Percentiles rank a stretch among this genome's conserved stretches.
Conservation (phyloP, 345 rosid genomes). For the Conringia planisiliqua region DNA sequence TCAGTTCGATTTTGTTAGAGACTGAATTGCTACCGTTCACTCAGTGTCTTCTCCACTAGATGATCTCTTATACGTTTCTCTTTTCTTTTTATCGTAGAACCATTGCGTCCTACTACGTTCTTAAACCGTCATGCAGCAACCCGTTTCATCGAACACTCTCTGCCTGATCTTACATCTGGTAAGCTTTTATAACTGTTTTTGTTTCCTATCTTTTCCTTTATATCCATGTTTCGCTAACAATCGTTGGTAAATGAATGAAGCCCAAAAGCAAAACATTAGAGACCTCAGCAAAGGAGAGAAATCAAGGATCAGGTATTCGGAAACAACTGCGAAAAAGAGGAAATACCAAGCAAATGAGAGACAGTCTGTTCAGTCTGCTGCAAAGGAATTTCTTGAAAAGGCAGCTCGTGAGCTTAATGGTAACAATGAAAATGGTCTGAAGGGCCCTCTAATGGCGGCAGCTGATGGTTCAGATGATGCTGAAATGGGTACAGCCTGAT, state of each 20-base stretch:
- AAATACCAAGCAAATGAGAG: constrained; percentile 61
- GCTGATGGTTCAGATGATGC: constrained; percentile 46
- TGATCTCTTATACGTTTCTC: constrained; percentile 15
- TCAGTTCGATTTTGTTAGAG: background rate
- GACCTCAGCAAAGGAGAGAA: constrained; percentile 65
- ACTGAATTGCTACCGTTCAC: background rate
- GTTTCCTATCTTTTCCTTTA: background rate
- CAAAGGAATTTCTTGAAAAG: constrained; percentile 87
- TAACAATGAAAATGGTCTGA: constrained; percentile 46
- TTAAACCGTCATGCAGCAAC: constrained; percentile 83
- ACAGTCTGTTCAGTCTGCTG: constrained; percentile 61
- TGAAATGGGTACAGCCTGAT: constrained; percentile 24
- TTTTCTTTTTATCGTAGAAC: constrained; percentile 44
- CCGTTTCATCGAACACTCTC: constrained; percentile 85
- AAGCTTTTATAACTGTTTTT: constrained; percentile 21
- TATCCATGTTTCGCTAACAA: background rate
- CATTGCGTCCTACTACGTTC: constrained; percentile 64
- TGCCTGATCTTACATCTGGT: constrained; percentile 85
- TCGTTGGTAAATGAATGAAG: constrained; percentile 38
- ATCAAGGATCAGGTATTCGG: constrained; percentile 43
- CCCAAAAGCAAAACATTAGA: constrained; percentile 65
- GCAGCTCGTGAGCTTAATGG: constrained; percentile 85
- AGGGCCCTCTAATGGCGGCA: constrained; percentile 60
- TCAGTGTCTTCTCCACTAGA: constrained; percentile 7
- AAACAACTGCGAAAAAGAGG: constrained; percentile 58